Conservation (phyloP, 805 yeast genomes). For the Kodamaea neixiangensis region DNA sequence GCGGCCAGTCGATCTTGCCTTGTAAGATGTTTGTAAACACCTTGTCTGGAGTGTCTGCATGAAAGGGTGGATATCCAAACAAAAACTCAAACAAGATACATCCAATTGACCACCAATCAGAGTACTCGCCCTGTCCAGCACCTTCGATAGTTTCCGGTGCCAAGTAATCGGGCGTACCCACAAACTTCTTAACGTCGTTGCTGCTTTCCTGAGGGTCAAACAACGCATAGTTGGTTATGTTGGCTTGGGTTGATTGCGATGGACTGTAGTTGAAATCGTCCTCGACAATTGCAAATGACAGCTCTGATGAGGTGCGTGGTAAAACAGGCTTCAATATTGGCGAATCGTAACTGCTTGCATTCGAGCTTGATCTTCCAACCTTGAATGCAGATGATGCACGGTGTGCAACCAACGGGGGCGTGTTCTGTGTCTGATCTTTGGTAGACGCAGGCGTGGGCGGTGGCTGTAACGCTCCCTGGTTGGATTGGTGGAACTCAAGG, state of each 20-base stretch:
- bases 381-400: constrained; percentile 13
- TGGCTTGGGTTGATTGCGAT: constrained; percentile 19
- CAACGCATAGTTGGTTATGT: constrained; percentile 51
- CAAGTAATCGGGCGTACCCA: constrained; percentile 96
- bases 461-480: neutral
- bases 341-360: constrained; percentile 34
- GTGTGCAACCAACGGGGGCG: constrained; percentile 11
- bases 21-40: constrained; percentile 81
- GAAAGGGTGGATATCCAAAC: constrained; percentile 95
- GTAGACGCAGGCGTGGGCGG: constrained; percentile 5
- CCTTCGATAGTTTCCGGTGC: constrained; percentile 96
- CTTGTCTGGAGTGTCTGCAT: constrained; percentile 71
- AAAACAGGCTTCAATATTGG: constrained; percentile 6
- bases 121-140: constrained; percentile 73
- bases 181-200: constrained; percentile 61
- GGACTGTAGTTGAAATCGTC: constrained; percentile 46
- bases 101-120: constrained; percentile 99
- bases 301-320: constrained; percentile 53
- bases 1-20: constrained; percentile 85
- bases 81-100: constrained; percentile 90
- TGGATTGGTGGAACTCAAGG: constrained; percentile 13
- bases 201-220: constrained; percentile 67
- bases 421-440: constrained; percentile 4
- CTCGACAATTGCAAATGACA: constrained; percentile 56
- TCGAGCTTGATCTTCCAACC: constrained; percentile 29